Percentiles rank a stretch among this genome's conserved stretches.
Conservation (phyloP, 805 yeast genomes). For the Monosporozyma siamensis region DNA sequence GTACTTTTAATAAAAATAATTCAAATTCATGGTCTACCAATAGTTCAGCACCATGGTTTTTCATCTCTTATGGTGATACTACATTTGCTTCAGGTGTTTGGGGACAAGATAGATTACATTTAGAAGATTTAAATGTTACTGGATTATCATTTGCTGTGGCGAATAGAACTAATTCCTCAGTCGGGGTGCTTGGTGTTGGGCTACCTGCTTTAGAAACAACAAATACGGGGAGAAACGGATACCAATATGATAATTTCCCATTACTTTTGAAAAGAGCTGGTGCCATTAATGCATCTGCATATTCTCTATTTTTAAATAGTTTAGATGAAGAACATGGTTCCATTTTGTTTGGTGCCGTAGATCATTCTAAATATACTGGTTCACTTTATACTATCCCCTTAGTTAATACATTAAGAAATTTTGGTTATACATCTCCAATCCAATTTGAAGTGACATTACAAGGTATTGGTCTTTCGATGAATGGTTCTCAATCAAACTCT, state of each 20-base stretch:
- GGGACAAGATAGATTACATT: slow-evolving; percentile 36
- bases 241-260: slow-evolving; percentile 15
- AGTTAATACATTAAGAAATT: slow-evolving; percentile 12
- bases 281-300: slow-evolving; percentile 36
- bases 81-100: slow-evolving; percentile 42
- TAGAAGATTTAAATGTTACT: slow-evolving; percentile 43
- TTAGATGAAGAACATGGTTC: slow-evolving; percentile 37
- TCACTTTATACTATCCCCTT: slow-evolving; percentile 30
- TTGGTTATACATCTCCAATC: slow-evolving; percentile 13
- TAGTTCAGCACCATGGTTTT: slow-evolving; percentile 29
- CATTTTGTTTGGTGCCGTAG: slow-evolving; percentile 36
- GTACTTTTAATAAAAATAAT: slow-evolving; percentile 30
- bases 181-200: slow-evolving; percentile 43
- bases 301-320: slow-evolving; percentile 41
- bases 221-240: slow-evolving; percentile 23
- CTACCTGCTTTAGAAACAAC: slow-evolving; percentile 59
- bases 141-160: slow-evolving; percentile 27
- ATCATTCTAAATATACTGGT: slow-evolving; percentile 31
- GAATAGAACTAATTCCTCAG: slow-evolving; percentile 29
- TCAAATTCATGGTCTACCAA: slow-evolving; percentile 31
- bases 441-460: slow-evolving; percentile 30
- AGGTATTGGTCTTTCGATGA: slow-evolving; percentile 25
- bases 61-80: slow-evolving; percentile 44
- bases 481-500: slow-evolving; percentile 8
- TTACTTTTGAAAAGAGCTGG: slow-evolving; percentile 13